Evolutionary conservation across 768 basidiomycete species (phyloP), one percentile per base, ranked within the genome.

Genomic region (Cystobasidium ongulense): DNA sequence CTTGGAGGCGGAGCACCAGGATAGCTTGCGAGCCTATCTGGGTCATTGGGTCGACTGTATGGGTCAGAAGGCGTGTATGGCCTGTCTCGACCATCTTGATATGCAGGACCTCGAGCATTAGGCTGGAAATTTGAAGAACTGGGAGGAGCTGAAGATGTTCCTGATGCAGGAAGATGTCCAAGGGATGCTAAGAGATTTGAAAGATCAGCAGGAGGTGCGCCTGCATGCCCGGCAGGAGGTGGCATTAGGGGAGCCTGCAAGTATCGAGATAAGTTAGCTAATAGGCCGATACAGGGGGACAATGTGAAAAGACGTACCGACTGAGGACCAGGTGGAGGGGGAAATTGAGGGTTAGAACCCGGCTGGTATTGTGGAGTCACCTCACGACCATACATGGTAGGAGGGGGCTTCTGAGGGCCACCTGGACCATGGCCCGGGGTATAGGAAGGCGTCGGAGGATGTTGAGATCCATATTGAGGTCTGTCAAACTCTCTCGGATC

Each of bases 131-230:
- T 33, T n/a, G 59, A 38, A 3, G 59, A 38, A 17, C 59, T 25
- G 8, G 59, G 8, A 10, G 31, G 17, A 3, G 31, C 59, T 33
- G 31, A 33, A 11, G 59, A 33, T n/a, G 59, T 13, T 3, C 31
- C 59, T 8, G 33, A 7, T 29, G 29, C 3, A 2, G 63, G 63
- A 7, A 65, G 35, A 17, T 53, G 17, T 13, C 66, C 66, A 52
- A 68, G 66, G 11, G 66, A 46, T 27, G 66, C 66, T 27, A 68
- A 41, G 13, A 68, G 66, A 53, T 53, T 53, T 7, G 66, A 68
- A 23, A 68, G 38, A 46, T 68, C 36, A 27, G 38, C 41, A 11
- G 25, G 63, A 50, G 66, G 43, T 35, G 41, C 8, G 33, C 63
- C 38, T 36, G 25, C 27, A 8, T 4, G 63, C 39, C 13, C 4